Conservation (phyloP, 805 yeast species). For the Starmerella khaoyaiensis region DNA sequence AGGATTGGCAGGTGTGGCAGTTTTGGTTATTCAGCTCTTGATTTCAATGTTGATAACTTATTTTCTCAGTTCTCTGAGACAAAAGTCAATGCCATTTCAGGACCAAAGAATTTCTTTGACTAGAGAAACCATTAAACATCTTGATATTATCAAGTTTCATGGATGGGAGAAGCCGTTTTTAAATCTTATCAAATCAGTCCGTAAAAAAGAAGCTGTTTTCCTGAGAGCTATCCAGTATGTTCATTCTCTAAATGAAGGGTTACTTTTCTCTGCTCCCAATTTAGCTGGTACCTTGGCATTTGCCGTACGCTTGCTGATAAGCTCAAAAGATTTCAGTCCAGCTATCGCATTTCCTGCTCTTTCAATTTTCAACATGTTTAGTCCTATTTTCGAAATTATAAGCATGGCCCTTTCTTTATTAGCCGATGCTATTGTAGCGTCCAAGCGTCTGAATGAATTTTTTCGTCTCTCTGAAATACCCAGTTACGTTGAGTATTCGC, state of each 20-base stretch:
- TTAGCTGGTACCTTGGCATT: constrained; percentile 11
- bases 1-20: too few species aligned
- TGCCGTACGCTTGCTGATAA: constrained; percentile 7
- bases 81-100: too few species aligned
- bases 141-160: constrained; percentile 72
- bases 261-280: constrained; percentile 2
- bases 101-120: constrained; percentile 62
- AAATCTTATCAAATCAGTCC: constrained; percentile 30
- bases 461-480: constrained; percentile 5
- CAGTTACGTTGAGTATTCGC: not conserved
- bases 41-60: too few species aligned
- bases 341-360: constrained; percentile 10
- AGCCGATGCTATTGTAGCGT: constrained; percentile 29
- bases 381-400: constrained; percentile 23
- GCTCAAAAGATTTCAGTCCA: constrained; percentile 1
- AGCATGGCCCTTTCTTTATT: constrained; percentile 35
- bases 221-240: constrained; percentile 3
- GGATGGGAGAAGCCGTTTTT: constrained; percentile 81
- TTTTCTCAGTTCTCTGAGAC: too few species aligned
- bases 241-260: not conserved
- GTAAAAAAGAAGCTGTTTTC: constrained; percentile 25
- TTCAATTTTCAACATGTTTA: constrained; percentile 4
- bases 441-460: constrained; percentile 11
- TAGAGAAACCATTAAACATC: constrained; percentile 61
- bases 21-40: too few species aligned